Conservation (phyloP, 139 green algal species). For the Axilococcus clingmanii region DNA sequence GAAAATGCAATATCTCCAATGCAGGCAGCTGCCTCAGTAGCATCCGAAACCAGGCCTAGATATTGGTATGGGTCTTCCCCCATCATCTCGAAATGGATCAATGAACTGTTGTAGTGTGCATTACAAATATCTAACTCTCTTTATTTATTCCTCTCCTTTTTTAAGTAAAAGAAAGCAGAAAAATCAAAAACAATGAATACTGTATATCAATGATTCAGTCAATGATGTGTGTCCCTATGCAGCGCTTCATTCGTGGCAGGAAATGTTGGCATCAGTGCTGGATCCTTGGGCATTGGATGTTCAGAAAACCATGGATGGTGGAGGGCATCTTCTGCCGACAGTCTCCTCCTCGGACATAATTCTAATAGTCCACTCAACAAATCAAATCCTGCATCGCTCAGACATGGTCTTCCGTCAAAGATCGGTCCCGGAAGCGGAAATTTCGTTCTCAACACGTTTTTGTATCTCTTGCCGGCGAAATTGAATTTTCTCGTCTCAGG, state of each 20-base stretch:
- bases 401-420: constrained; percentile 20
- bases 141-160: no score
- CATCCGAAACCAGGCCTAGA: no score
- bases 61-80: no score
- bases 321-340: constrained; percentile 41
- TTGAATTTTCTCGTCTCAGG: constrained; percentile 27
- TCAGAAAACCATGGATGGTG: constrained; percentile 44
- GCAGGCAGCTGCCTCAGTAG: no score
- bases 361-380: constrained; percentile 45
- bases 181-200: no score
- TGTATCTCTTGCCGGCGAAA: constrained; percentile 7
- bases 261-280: constrained; percentile 49
- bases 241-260: constrained; percentile 15
- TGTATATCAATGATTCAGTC: no score
- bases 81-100: no score
- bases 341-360: constrained; percentile 37
- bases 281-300: constrained; percentile 38
- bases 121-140: no score
- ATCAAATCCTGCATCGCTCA: constrained; percentile 47
- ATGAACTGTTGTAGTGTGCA: no score
- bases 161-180: no score
- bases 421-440: constrained; percentile 26
- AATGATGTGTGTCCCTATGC: background rate
- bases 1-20: background rate
- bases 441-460: constrained; percentile 29